Base-by-base conservation (phyloP, 179 eudicot genomes). In the Patellifolia procumbens region DNA sequence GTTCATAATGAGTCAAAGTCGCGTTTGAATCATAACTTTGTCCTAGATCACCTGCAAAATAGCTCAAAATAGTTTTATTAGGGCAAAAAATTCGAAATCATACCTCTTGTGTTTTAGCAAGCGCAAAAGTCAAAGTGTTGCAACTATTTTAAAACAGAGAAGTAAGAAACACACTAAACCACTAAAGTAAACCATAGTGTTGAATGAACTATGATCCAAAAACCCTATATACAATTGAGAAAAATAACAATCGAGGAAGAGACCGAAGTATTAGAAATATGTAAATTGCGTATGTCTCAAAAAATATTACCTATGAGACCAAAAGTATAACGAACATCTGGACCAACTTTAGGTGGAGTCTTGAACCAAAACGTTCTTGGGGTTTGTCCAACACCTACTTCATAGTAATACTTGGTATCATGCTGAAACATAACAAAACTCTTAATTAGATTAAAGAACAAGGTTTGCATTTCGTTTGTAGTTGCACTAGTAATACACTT, bases 331-430 rank as follows among this genome's bases (percentile, higher is more conserved):
- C 72, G 84, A 61, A 81, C 84, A 73, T 81, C 52, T 59, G 81
- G 84, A 42, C 84, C 84, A 61, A 56, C 75, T 73, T 77, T 73
- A 34, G 87, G 87, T 42, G 87, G 85, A 70, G 87, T 85, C 60
- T 12, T 85, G 75, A 85, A 85, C 83, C 85, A 82, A 73, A 85
- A 85, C 58, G 78, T 80, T 42, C 87, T 77, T 58, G 84, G 75
- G 48, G 60, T 76, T 5, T 79, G 67, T 60, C 83, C 85, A 46
- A 42, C 58, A 59, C 87, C 87, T 29, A 85, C 82, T 77, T 74
- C 73, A 28, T 85, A 85, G 75, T 74, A 77, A 64, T 85, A 82
- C 63, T 80, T 85, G 16, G 82, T 80, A 68, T 85, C 73, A 75
- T 77, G 48, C 87, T 85, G 83, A 77, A 26, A 49, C 53, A 72